phyloP scores from a whole-genome alignment of 2,329 filamentous ascomycete species.

The Aspergillus oerlinghausenensis region DNA sequence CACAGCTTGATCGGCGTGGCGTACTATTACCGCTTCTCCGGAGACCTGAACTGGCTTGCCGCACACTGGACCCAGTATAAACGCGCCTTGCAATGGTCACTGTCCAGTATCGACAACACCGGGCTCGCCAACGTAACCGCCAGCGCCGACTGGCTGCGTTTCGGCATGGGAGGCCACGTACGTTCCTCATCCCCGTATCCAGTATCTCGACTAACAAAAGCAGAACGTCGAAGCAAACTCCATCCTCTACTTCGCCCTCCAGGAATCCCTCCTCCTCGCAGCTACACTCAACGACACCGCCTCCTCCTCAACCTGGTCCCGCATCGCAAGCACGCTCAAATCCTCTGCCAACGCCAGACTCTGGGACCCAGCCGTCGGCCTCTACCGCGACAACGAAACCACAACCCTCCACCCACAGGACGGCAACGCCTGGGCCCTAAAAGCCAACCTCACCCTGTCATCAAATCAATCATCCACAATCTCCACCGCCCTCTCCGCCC shows the following conservation, averaged over 20 bases:
- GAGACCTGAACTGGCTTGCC: constrained; percentile 37
- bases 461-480: constrained; percentile 24
- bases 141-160: constrained; percentile 45
- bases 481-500: constrained; percentile 33
- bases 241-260: constrained; percentile 39
- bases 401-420: constrained; percentile 28
- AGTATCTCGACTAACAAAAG: not conserved
- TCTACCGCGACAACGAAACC: constrained; percentile 29
- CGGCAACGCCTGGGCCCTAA: constrained; percentile 37
- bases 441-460: constrained; percentile 28
- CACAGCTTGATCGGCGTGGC: constrained; percentile 45
- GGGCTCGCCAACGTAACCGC: constrained; percentile 46
- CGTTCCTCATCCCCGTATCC: not conserved
- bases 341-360: constrained; percentile 22
- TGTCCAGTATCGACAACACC: constrained; percentile 39
- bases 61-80: constrained; percentile 44
- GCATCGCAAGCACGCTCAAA: constrained; percentile 18
- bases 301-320: constrained; percentile 15
- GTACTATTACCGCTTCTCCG: constrained; percentile 43
- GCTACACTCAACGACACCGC: constrained; percentile 16
- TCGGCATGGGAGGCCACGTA: constrained; percentile 48
- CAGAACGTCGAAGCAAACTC: constrained; percentile 37
- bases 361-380: constrained; percentile 19
- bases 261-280: constrained; percentile 20
- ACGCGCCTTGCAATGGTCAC: constrained; percentile 39